These are phyloP conservation scores for Microstroma glucosiphilum DNA, from an alignment of 1,284 basidiomycete species.

Conservation along the genomic window DNA sequence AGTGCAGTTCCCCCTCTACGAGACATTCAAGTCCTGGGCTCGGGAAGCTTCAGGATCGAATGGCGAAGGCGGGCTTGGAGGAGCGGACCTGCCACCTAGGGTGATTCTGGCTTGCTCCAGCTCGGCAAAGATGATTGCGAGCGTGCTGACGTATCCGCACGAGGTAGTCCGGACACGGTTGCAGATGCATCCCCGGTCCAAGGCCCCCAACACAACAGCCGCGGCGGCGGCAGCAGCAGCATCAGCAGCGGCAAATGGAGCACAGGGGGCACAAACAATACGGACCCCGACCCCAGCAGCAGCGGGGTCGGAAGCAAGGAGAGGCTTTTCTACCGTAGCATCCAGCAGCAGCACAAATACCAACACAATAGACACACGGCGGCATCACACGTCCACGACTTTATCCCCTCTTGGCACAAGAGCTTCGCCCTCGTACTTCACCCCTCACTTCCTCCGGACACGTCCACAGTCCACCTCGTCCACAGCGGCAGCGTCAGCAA, in stretches of 20 bases:
- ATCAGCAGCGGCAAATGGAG: not conserved
- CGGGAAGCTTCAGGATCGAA: not conserved
- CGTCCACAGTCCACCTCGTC: not conserved
- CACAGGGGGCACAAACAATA: not conserved
- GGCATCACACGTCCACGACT: not conserved
- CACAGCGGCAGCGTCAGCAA: not conserved
- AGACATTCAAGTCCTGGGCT: slow-evolving; percentile 35
- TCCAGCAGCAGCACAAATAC: not conserved
- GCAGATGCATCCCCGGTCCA: slow-evolving; percentile 39
- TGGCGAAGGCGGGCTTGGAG: slow-evolving; percentile 6
- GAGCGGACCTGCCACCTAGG: slow-evolving; percentile 19
- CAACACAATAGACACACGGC: not conserved
- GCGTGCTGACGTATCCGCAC: slow-evolving; percentile 47
- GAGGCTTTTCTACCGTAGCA: slow-evolving; percentile 53
- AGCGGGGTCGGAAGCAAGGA: slow-evolving; percentile 2
- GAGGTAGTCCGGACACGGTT: slow-evolving; percentile 46
- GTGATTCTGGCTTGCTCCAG: slow-evolving; percentile 42
- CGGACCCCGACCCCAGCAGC: not conserved
- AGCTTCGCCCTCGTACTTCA: not conserved
- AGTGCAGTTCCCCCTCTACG: slow-evolving; percentile 49
- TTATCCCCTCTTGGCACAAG: not conserved
- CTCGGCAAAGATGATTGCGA: slow-evolving; percentile 48
- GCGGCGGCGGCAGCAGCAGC: not conserved
- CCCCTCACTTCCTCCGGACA: not conserved
- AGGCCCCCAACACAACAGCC: not conserved